These are phyloP conservation scores for Calycina marina DNA, from an alignment of 2,329 filamentous ascomycete species.

Conservation along the genomic window DNA sequence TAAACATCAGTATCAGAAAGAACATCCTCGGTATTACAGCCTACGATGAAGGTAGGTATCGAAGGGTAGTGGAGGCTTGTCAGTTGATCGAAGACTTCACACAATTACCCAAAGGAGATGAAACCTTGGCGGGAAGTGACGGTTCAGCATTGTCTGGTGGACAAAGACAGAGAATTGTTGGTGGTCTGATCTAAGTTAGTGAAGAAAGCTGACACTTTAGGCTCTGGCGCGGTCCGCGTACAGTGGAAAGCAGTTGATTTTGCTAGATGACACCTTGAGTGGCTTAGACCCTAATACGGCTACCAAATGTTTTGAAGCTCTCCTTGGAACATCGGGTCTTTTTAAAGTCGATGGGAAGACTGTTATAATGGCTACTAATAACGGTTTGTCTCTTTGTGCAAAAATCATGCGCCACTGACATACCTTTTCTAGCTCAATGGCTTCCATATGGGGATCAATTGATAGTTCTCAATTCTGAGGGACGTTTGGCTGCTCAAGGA, in stretches of 20 bases:
- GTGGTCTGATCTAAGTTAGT: background rate
- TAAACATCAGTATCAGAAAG: background rate
- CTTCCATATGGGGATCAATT: background rate
- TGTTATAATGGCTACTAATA: no score
- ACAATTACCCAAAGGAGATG: background rate
- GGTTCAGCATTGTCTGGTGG: background rate
- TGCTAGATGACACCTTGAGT: background rate
- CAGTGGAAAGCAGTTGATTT: background rate
- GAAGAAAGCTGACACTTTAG: background rate
- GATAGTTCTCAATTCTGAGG: background rate
- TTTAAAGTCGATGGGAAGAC: background rate
- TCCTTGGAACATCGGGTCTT: no score
- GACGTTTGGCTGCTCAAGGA: slow-evolving; percentile 29
- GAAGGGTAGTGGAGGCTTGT: background rate
- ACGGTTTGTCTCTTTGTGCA: no score
- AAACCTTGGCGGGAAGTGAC: background rate
- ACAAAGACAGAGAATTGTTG: background rate
- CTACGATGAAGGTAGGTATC: background rate
- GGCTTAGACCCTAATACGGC: background rate
- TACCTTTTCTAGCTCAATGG: background rate
- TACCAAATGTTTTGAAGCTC: background rate
- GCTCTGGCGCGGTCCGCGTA: background rate
- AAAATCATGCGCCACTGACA: no score
- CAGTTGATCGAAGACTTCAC: background rate
- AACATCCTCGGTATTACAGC: background rate